These are phyloP conservation scores for Excoecaria agallocha DNA, from an alignment of 345 rosid genomes.

Conservation along the genomic window DNA sequence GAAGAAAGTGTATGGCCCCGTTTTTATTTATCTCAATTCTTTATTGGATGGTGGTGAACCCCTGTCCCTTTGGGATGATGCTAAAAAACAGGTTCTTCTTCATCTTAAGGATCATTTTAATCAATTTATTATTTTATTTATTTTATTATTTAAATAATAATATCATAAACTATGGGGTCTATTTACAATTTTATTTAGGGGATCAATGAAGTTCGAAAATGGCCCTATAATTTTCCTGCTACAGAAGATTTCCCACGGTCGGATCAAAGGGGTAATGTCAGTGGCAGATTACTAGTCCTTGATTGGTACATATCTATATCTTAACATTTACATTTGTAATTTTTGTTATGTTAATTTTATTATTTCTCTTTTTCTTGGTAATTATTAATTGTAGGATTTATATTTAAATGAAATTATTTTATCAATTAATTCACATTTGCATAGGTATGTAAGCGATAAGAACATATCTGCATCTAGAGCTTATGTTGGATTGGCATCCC, in stretches of 20 bases:
- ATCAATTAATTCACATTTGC: neutral
- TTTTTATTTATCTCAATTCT: slow-evolving; percentile 23
- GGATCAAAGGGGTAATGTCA: slow-evolving; percentile 38
- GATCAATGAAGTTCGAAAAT: slow-evolving; percentile 18
- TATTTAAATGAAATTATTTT: neutral
- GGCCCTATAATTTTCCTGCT: slow-evolving; percentile 34
- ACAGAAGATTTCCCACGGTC: slow-evolving; percentile 41
- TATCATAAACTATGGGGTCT: too few relatives aligned
- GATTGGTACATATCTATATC: slow-evolving; percentile 31
- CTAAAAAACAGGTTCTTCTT: slow-evolving; percentile 23
- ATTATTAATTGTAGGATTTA: too few relatives aligned
- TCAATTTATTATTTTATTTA: too few relatives aligned
- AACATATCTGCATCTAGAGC: slow-evolving; percentile 49
- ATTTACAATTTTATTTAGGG: slow-evolving; percentile 7
- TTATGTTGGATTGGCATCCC: slow-evolving; percentile 72
- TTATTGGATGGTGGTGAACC: neutral
- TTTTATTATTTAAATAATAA: too few relatives aligned
- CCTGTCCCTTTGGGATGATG: slow-evolving; percentile 24
- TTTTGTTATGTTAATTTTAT: neutral
- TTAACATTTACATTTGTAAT: neutral
- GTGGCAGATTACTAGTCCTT: slow-evolving; percentile 40
- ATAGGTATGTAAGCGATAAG: slow-evolving; percentile 45
- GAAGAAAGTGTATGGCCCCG: slow-evolving; percentile 35
- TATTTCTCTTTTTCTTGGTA: too few relatives aligned
- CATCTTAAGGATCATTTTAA: neutral